Evolutionary conservation across 495 filamentous ascomycete species (phyloP).

Genomic region (Ramalina peruviana): DNA sequence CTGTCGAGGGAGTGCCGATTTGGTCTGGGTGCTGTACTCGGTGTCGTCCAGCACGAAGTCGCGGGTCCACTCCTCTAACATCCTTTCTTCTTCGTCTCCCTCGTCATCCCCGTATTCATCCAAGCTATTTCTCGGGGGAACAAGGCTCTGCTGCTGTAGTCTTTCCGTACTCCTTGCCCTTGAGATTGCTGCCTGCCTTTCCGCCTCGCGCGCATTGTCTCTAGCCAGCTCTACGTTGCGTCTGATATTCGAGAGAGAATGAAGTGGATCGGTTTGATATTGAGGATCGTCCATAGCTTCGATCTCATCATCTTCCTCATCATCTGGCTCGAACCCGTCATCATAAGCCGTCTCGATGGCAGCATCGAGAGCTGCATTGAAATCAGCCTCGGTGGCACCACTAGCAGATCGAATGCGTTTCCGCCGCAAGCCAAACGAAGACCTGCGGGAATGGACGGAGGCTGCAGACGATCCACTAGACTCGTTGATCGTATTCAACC

Average conservation of each 20-base stretch:
- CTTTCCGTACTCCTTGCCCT: conserved; percentile 26
- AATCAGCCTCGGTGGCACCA: conserved; percentile 76
- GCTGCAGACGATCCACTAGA: conserved; percentile 69
- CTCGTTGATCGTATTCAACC: conserved; percentile 95
- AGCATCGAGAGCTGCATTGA: conserved; percentile 88
- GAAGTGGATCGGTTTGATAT: conserved; percentile 17
- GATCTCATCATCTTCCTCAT: conserved; percentile 28
- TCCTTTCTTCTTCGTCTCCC: conserved; percentile 79
- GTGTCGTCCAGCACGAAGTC: conserved; percentile 83
- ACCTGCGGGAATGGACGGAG: conserved; percentile 69
- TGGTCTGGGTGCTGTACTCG: conserved; percentile 58
- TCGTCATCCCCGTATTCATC: conserved; percentile 51
- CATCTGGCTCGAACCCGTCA: conserved; percentile 72
- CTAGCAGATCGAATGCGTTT: conserved; percentile 54
- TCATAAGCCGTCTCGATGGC: conserved; percentile 95
- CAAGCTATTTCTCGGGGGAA: conserved; percentile 25
- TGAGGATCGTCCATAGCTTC: conserved; percentile 19
- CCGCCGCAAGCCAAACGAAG: conserved; percentile 50
- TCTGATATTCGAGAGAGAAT: conserved; percentile 42
- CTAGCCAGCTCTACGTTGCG: conserved; percentile 65
- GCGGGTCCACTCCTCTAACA: conserved; percentile 84
- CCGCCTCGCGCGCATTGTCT: conserved; percentile 64
- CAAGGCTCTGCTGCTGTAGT: conserved; percentile 19
- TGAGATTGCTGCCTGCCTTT: conserved; percentile 53
- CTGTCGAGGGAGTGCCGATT: conserved; percentile 68